Conservation (phyloP, 2,329 filamentous ascomycete species). For the Macrophomina phaseolina region DNA sequence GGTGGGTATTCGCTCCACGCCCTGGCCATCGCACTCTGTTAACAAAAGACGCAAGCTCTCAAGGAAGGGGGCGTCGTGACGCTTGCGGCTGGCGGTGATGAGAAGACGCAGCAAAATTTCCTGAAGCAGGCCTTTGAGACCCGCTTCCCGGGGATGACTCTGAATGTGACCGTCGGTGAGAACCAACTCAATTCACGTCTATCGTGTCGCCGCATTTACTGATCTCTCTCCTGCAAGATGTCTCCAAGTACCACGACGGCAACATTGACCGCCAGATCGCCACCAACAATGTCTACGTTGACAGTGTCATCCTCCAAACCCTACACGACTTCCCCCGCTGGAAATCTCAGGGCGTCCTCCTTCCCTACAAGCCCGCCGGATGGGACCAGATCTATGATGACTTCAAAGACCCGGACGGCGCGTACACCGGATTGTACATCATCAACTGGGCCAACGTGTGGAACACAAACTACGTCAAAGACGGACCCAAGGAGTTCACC, state of each 20-base stretch:
- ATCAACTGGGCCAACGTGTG: slow-evolving; percentile 44
- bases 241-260: slow-evolving; percentile 6
- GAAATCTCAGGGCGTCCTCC: slow-evolving; percentile 54
- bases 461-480: slow-evolving; percentile 45
- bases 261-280: slow-evolving; percentile 53
- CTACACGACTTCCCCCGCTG: slow-evolving; percentile 60
- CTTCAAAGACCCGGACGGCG: slow-evolving; percentile 51
- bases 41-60: slow-evolving; percentile 39
- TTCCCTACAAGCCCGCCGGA: slow-evolving; percentile 56
- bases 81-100: slow-evolving; percentile 56
- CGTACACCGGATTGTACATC: slow-evolving; percentile 51
- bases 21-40: slow-evolving; percentile 29
- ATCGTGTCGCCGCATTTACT: too few species aligned
- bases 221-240: background rate
- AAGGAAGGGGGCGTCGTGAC: slow-evolving; percentile 55
- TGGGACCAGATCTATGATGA: slow-evolving; percentile 52
- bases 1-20: too few species aligned
- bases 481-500: slow-evolving; percentile 45
- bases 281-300: slow-evolving; percentile 40
- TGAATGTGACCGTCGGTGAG: slow-evolving; percentile 57
- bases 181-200: too few species aligned
- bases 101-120: slow-evolving; percentile 45
- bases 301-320: slow-evolving; percentile 58
- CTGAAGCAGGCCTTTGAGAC: slow-evolving; percentile 54
- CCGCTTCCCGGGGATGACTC: slow-evolving; percentile 56